Percentiles rank a stretch among this genome's conserved stretches.
Conservation (phyloP, 495 filamentous ascomycete species). For the Penicillium roqueforti region DNA sequence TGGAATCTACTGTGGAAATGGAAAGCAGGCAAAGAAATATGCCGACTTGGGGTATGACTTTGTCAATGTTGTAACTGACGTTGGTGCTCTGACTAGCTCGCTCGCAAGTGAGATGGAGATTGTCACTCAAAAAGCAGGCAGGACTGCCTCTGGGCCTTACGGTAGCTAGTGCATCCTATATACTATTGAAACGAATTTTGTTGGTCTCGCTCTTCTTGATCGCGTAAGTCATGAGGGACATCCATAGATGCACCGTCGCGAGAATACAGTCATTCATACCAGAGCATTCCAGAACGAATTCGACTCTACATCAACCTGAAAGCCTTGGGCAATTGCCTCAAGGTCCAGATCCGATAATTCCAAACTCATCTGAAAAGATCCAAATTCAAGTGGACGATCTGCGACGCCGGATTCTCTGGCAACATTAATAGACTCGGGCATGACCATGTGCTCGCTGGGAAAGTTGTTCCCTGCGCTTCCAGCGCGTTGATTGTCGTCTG, state of each 20-base stretch:
- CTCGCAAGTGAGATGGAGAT: constrained; percentile 9
- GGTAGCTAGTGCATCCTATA: constrained; percentile 1
- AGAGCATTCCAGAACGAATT: constrained; percentile 24
- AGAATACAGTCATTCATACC: neutral
- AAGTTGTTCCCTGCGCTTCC: neutral
- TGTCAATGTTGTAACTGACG: neutral
- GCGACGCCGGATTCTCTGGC: neutral
- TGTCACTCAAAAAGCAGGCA: constrained; percentile 2
- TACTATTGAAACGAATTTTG: neutral
- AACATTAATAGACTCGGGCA: neutral
- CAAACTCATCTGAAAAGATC: constrained; percentile 17
- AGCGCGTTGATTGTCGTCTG: neutral
- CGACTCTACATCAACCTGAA: constrained; percentile 24
- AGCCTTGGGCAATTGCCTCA: constrained; percentile 27
- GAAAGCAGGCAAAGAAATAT: no score
- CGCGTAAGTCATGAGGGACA: neutral
- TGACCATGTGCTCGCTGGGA: neutral
- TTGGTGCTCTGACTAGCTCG: constrained; percentile 7
- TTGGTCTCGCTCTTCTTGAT: neutral
- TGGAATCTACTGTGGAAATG: no score
- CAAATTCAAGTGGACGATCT: constrained; percentile 9
- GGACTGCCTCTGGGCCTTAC: constrained; percentile 8
- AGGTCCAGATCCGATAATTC: constrained; percentile 28
- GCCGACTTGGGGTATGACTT: no score
- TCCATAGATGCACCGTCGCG: neutral